phyloP scores from a whole-genome alignment of 1,284 basidiomycete genomes.

The Ganoderma resinaceum region DNA sequence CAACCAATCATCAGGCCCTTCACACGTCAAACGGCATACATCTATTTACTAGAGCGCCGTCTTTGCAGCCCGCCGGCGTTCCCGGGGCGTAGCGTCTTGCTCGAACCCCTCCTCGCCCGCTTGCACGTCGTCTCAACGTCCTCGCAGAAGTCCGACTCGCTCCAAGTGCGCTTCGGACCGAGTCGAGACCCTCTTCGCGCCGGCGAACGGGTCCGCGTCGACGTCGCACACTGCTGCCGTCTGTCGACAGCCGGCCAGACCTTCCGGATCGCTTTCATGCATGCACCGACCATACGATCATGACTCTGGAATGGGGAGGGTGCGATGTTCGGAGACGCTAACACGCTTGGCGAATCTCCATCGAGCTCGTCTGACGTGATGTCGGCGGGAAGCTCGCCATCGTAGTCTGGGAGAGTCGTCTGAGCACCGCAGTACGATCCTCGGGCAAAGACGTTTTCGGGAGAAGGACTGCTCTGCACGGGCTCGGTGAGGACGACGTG shows the following conservation, averaged over 20 bases:
- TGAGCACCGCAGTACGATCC: background rate
- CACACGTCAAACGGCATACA: too few species aligned
- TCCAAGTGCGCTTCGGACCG: background rate
- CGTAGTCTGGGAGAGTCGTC: background rate
- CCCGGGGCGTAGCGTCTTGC: background rate
- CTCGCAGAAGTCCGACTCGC: background rate
- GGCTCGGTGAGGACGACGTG: background rate
- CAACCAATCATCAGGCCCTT: too few species aligned
- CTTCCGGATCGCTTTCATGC: slow-evolving; percentile 8
- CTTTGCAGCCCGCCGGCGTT: background rate
- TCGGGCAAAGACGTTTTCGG: background rate
- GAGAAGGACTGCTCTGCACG: background rate
- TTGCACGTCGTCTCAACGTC: background rate
- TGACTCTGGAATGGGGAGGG: background rate
- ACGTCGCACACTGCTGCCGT: background rate
- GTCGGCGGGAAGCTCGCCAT: background rate
- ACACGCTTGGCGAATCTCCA: background rate
- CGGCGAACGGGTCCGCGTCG: background rate
- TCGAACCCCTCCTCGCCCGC: background rate
- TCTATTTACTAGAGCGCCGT: background rate
- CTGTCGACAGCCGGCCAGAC: slow-evolving; percentile 5
- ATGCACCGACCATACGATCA: slow-evolving; percentile 2
- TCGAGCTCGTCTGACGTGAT: background rate
- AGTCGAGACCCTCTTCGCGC: background rate
- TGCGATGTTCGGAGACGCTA: background rate